Base-by-base conservation (phyloP, 1,284 basidiomycete species). In the Rhodotorula sp. region DNA sequence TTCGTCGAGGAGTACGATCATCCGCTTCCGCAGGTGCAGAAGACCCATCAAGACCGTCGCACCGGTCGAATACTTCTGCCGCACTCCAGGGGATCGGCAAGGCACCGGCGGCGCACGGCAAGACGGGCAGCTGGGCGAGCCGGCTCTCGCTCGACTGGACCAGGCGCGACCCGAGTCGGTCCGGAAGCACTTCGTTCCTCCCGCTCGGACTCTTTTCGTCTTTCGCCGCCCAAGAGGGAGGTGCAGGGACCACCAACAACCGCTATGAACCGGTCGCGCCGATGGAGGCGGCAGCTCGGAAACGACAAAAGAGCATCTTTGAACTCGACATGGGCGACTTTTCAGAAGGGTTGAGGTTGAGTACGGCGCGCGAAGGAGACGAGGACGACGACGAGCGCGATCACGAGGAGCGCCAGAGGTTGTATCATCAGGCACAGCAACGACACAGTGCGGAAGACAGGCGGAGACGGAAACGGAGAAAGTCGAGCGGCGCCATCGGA, bases 271-370 rank as follows among this genome's bases (percentile, higher is more conserved):
- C 62, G 3, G 66, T 67, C 22, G 30, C 57, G 26, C 69, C 69
- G 37, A 70, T 70, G 69, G 10, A 49, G 15, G 44, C 24, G 29
- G 48, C 18, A 3, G 18, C 7, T 15, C 29, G 17, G 7, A 17
- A 22, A 6, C 62, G 58, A 18, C 66, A 67, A 55, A 68, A 72
- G 64, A 68, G 12, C 51, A 60, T 66, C 29, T 54, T 72, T 53
- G 67, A 72, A 59, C 49, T 72, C 22, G 67, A 72, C 42, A 68
- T 72, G 64, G 70, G 69, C 49, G 70, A 68, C 26, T 66, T 62
- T 30, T 45, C 67, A 10, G 62, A 64, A 45, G 62, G 57, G 3
- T n/a, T 64, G 51, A 26, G 51, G 58, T 26, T 68, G 30, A 60
- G 44, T 15, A 29, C 59, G 5, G 67, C 49, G 22, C 29, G 46